phyloP scores from a whole-genome alignment of 1,139 yeast genomes.

The Nakaseomyces sp. region DNA sequence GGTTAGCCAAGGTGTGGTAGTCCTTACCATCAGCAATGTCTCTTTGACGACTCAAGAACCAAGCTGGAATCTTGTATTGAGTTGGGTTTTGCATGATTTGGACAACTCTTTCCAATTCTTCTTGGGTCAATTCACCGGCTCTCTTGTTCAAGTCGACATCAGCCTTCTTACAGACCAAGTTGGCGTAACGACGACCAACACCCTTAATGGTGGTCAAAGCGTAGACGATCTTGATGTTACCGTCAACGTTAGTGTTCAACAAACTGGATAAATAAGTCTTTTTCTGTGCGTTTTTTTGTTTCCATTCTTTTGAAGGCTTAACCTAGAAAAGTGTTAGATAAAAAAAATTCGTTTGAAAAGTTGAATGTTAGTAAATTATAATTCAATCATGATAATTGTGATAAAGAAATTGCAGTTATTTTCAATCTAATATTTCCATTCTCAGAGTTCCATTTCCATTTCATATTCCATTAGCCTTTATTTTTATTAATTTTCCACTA shows the following conservation, averaged over 20 bases:
- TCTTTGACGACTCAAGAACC: conserved; percentile 99
- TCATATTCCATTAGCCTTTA: too few species aligned
- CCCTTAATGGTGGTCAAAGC: conserved; percentile 99
- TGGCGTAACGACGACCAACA: conserved; percentile 99
- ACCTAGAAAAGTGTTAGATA: too few species aligned
- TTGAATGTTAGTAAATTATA: too few species aligned
- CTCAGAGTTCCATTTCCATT: too few species aligned
- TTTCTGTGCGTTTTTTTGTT: too few species aligned
- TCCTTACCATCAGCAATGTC: conserved; percentile 98
- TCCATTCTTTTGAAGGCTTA: too few species aligned
- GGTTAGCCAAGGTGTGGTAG: conserved; percentile 97
- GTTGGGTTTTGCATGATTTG: conserved; percentile 99
- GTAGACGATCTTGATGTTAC: conserved; percentile 99
- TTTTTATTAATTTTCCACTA: too few species aligned
- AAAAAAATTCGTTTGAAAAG: too few species aligned
- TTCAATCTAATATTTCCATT: too few species aligned
- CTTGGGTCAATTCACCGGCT: conserved; percentile 99
- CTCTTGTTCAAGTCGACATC: conserved; percentile 97
- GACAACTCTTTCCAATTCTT: conserved; percentile 99
- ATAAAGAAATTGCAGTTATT: too few species aligned
- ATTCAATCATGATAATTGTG: too few species aligned
- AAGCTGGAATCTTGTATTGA: conserved; percentile 97
- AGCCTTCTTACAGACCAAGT: conserved; percentile 99
- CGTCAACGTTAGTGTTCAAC: conserved; percentile 99
- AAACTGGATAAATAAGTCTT: conserved; percentile 51